Percentiles rank a stretch among this genome's conserved stretches.
These are phyloP conservation scores for Annulohypoxylon moriforme DNA, from an alignment of 495 filamentous ascomycete genomes.

Conservation along the genomic window DNA sequence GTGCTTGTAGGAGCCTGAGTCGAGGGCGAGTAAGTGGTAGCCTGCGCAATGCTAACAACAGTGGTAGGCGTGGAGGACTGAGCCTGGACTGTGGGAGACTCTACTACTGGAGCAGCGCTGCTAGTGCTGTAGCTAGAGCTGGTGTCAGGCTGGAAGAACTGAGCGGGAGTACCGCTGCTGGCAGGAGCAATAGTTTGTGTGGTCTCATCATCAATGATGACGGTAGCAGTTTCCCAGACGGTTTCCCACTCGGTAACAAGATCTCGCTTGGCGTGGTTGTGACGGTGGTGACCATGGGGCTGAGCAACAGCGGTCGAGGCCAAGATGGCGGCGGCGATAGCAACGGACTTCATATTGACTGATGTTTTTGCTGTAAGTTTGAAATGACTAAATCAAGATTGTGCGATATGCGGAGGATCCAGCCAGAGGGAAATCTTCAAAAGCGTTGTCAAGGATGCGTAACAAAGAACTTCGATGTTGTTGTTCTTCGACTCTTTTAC, in stretches of 20 bases:
- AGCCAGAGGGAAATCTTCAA: slow-evolving; percentile 39
- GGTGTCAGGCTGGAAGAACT: slow-evolving; percentile 55
- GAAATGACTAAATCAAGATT: slow-evolving; percentile 26
- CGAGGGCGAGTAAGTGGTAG: slow-evolving; percentile 31
- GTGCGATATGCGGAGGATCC: slow-evolving; percentile 27
- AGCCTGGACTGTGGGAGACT: slow-evolving; percentile 10
- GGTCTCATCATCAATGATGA: slow-evolving; percentile 55
- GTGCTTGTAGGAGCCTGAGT: slow-evolving; percentile 30
- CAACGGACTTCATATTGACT: slow-evolving; percentile 61
- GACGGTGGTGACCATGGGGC: slow-evolving; percentile 55
- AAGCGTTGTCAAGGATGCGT: slow-evolving; percentile 23
- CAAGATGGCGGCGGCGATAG: slow-evolving; percentile 55
- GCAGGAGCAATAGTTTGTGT: slow-evolving; percentile 54
- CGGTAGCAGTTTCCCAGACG: slow-evolving; percentile 61
- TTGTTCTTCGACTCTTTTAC: slow-evolving; percentile 21
- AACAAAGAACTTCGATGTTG: slow-evolving; percentile 26
- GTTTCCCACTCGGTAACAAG: slow-evolving; percentile 61
- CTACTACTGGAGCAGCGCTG: background rate
- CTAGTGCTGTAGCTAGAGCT: slow-evolving; percentile 22
- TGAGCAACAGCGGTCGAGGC: slow-evolving; percentile 58
- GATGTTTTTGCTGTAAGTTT: slow-evolving; percentile 22
- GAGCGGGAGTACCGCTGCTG: slow-evolving; percentile 45
- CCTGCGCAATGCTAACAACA: slow-evolving; percentile 13
- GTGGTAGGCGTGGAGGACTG: slow-evolving; percentile 18
- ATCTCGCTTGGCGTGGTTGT: slow-evolving; percentile 55